Base-by-base conservation (phyloP, 768 basidiomycete genomes). In the Postia placenta region DNA sequence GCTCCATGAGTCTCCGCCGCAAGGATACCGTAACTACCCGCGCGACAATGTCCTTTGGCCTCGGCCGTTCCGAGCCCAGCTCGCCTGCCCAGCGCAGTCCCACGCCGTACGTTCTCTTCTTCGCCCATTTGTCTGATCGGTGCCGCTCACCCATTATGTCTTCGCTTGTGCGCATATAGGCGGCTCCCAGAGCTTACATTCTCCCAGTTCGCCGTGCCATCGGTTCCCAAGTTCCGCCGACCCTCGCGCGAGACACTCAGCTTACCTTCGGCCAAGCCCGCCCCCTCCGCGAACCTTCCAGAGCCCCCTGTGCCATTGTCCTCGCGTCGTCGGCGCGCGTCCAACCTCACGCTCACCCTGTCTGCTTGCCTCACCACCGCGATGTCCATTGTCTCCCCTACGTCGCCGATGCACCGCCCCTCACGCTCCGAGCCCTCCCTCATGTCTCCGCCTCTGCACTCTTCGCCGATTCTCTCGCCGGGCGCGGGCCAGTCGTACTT, bases 241-340 rank as follows among this genome's bases (percentile, higher is more conserved):
- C 30, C 67, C 2, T 73, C 68, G 5, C 72, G 65, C 23, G 71
- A 73, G 51, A 67, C 75, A 0, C 58, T 78, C 11, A 33, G 15
- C 30, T 72, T 82, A 24, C 81, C 82, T 14, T 80, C 79, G 2
- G 77, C 78, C 2, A 81, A 82, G 60, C 81, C 81, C 4, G 77
- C 70, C 0, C 83, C 81, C 0, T 81, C 76, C 4, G 60, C 69
- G 2, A 74, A 71, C 2, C 68, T 81, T 6, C 82, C 80, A 0
- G 69, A 72, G 1, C 58, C 72, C 17, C 76, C 76, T 4, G 11
- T 11, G 4, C 51, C 48, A 9, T 35, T 47, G 5, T 37, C 45
- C 14, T 47, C 54, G 1, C 44, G 22, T 2, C 17, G 38, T n/a
- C 54, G 51, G n/a, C 57, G 59, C 6, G 55, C 61, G 2, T 54